Evolutionary conservation across 768 basidiomycete genomes (phyloP).

Genomic region (Lepiota venenata): DNA sequence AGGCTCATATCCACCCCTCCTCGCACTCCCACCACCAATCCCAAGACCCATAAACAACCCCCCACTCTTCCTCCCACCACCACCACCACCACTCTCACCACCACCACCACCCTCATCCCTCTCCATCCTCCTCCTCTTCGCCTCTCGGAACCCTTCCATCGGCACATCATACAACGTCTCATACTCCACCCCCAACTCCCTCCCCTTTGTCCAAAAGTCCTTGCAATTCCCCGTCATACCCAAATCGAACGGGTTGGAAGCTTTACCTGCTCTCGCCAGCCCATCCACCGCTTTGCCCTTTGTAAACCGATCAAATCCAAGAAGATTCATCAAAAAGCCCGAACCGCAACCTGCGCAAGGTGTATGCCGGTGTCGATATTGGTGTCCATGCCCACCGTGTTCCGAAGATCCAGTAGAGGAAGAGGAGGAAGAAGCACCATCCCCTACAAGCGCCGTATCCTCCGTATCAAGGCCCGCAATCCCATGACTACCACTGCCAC

Average conservation of each 20-base stretch:
- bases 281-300: conserved; percentile 87
- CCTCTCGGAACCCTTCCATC: conserved; percentile 76
- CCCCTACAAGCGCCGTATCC: conserved; percentile 35
- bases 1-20: conserved; percentile 61
- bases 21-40: conserved; percentile 42
- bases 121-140: conserved; percentile 51
- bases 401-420: conserved; percentile 16
- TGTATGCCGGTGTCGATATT: conserved; percentile 27
- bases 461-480: conserved; percentile 46
- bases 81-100: conserved; percentile 21
- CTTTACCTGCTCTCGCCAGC: conserved; percentile 69
- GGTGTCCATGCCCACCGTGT: conserved; percentile 37
- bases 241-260: conserved; percentile 89
- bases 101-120: conserved; percentile 44
- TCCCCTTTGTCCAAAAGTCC: conserved; percentile 92
- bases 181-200: conserved; percentile 88
- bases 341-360: conserved; percentile 42
- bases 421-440: conserved; percentile 6
- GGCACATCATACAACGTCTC: conserved; percentile 89
- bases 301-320: conserved; percentile 94
- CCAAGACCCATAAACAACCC: conserved; percentile 56
- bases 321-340: conserved; percentile 82
- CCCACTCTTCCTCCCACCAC: conserved; percentile 32
- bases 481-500: conserved; percentile 18
- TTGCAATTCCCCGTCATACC: conserved; percentile 77